Evolutionary conservation across 2,329 filamentous ascomycete species (phyloP), one percentile per base, ranked within the genome.

Genomic region (Arachnomyces sp.): DNA sequence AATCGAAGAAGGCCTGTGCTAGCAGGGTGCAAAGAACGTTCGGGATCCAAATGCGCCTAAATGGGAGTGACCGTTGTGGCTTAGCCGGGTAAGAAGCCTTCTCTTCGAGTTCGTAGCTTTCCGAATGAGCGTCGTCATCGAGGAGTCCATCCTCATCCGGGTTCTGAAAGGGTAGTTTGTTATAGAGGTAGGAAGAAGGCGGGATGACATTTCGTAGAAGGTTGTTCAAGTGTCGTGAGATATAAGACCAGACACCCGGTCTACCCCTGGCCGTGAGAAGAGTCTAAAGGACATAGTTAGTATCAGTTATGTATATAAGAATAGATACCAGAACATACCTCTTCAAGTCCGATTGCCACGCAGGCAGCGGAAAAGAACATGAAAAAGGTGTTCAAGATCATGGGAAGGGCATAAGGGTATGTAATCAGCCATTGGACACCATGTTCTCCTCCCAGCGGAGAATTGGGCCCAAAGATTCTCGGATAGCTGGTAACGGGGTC

Each of bases 361-460:
- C 72, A 62, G 8, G 69, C 48, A 0, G 76, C 74, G 3, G 77
- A 75, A 3, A 68, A 55, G 1, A 72, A 53, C 13, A 86, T 64
- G 45, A 82, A 77, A 2, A 72, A 45, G 4, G 76, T 74, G 52
- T 80, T 84, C 35, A 82, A 68, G 3, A 86, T 59, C 55, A 82
- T 84, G 0, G 82, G 82, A 36, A 84, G 62, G 1, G 81, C 79
- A 57, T 82, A 86, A 0, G 82, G 82, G 54, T 77, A 85, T 33
- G 59, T 63, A 16, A 63, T 68, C 57, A 83, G 71, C 78, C 82
- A 84, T 34, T 71, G 57, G 1, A 78, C 78, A 0, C 77, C 77
- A 31, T 67, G 39, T 31, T 68, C 61, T 7, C 75, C 75, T 3
- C 75, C 75, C 37, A 83, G 68, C 0, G 69, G 57, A 1, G 76